Conservation (phyloP, 208 protist species). For the Trypanosoma melophagium region DNA sequence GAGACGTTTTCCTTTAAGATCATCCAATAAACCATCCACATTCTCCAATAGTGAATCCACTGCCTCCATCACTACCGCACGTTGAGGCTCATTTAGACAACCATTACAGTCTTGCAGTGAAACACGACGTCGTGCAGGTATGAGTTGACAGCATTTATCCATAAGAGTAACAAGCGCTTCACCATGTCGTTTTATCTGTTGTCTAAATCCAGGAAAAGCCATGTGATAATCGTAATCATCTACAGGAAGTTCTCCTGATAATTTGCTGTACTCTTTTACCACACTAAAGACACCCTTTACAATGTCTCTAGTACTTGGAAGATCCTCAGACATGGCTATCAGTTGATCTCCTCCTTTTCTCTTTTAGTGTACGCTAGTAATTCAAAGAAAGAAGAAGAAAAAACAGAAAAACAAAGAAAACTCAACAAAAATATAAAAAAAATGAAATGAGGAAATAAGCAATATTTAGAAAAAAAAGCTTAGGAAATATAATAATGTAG, state of each 20-base stretch:
- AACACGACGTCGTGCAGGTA: constrained; percentile 68
- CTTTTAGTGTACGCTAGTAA: not conserved
- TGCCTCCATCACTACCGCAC: constrained; percentile 75
- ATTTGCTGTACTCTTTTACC: constrained; percentile 74
- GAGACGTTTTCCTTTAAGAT: constrained; percentile 63
- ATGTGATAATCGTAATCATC: constrained; percentile 86
- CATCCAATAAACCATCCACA: constrained; percentile 80
- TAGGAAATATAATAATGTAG: not conserved
- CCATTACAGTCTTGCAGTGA: constrained; percentile 28
- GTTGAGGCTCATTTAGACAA: constrained; percentile 47
- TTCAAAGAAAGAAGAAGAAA: not conserved
- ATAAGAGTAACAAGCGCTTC: constrained; percentile 59
- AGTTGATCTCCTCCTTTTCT: not conserved
- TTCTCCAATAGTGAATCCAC: constrained; percentile 85
- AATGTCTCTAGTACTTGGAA: constrained; percentile 60
- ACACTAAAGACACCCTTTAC: constrained; percentile 55
- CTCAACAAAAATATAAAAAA: no score
- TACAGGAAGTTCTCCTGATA: constrained; percentile 47
- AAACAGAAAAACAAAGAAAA: not conserved
- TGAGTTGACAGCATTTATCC: constrained; percentile 59
- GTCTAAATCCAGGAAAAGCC: constrained; percentile 77
- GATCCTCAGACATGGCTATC: constrained; percentile 10
- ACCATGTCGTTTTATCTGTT: constrained; percentile 58
- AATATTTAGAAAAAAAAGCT: constrained; percentile 8
- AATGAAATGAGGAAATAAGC: not conserved